Evolutionary conservation across 2,329 filamentous ascomycete genomes (phyloP).

Genomic region (Magnaporthales sp.): DNA sequence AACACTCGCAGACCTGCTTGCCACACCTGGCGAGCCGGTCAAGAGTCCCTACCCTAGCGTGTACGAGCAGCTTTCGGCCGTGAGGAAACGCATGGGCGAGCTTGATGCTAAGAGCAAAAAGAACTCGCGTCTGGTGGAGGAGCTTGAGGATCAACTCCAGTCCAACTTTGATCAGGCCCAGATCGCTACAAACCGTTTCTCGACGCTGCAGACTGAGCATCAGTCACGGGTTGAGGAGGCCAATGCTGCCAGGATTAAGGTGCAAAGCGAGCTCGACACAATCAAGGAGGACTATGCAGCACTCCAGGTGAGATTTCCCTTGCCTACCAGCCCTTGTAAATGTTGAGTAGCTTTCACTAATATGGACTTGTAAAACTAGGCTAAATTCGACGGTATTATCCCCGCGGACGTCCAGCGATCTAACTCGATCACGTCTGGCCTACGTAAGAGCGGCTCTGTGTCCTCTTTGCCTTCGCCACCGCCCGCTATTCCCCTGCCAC

Average conservation of each 20-base stretch:
- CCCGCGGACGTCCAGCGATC: conserved; percentile 38
- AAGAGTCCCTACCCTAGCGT: conserved; percentile 38
- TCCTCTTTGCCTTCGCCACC: conserved; percentile 85
- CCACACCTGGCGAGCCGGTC: conserved; percentile 35
- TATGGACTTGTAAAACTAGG: conserved; percentile 24
- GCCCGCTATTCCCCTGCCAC: conserved; percentile 90
- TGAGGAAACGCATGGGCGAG: conserved; percentile 58
- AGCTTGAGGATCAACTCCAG: conserved; percentile 93
- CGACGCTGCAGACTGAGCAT: conserved; percentile 68
- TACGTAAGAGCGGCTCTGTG: conserved; percentile 79
- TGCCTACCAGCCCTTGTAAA: too few relatives aligned
- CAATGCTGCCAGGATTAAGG: conserved; percentile 50
- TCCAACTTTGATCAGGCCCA: conserved; percentile 93
- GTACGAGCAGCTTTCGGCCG: conserved; percentile 45
- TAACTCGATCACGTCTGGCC: conserved; percentile 54
- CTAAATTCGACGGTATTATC: conserved; percentile 48
- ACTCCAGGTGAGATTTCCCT: conserved; percentile 57
- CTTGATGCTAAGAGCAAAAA: conserved; percentile 70
- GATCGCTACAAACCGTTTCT: conserved; percentile 74
- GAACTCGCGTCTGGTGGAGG: conserved; percentile 84
- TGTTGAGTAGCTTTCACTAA: neutral
- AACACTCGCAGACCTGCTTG: conserved; percentile 43
- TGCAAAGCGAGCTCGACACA: conserved; percentile 61
- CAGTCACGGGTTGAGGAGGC: conserved; percentile 72
- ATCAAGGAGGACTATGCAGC: conserved; percentile 61